Base-by-base conservation (phyloP, 805 yeast species). In the Brettanomyces nanus region DNA sequence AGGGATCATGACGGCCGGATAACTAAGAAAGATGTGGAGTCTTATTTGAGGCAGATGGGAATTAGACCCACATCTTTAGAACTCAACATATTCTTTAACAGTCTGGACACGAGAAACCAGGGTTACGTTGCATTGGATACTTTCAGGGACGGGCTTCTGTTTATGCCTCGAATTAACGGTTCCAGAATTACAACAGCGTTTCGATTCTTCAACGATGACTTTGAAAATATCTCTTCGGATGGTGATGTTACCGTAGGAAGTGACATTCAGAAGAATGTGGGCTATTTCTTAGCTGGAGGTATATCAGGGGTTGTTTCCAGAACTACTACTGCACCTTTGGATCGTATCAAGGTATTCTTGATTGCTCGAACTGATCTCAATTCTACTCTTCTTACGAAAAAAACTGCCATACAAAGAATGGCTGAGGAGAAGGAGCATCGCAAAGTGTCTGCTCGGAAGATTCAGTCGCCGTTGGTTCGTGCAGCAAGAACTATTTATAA, bases 321-420 rank as follows among this genome's bases (percentile, higher is more conserved):
- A 62, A 87, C 97, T 0, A 82, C 92, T 50, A 92, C 98, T 0
- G 98, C 97, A 0, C 98, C 98, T 9, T 85, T 92, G 46, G 98
- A 92, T 59, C 73, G 98, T 56, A 75, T 92, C 18, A 92, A 92
- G 57, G 97, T 92, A 11, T 92, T 85, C 49, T 65, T 92, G 35
- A 92, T 92, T 51, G 97, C 97, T 1, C 74, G 95, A 57, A 80
- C 95, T 1, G 94, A 83, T 55, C 61, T 83, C 32, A 69, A 84
- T 0, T 80, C 89, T 4, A 81, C 86, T 0, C 62, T 82, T 5
- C 58, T 83, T 33, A 76, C 75, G 41, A 73, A 80, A 10, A 78
- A 69, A 48, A 59, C 63, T 28, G 65, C 61, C 46, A 58, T 45
- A 40, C 49, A 46, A 32, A 53, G 46, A 38, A 45, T 45, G 36